phyloP scores from a whole-genome alignment of 768 basidiomycete species.

The Dioszegia crocea region DNA sequence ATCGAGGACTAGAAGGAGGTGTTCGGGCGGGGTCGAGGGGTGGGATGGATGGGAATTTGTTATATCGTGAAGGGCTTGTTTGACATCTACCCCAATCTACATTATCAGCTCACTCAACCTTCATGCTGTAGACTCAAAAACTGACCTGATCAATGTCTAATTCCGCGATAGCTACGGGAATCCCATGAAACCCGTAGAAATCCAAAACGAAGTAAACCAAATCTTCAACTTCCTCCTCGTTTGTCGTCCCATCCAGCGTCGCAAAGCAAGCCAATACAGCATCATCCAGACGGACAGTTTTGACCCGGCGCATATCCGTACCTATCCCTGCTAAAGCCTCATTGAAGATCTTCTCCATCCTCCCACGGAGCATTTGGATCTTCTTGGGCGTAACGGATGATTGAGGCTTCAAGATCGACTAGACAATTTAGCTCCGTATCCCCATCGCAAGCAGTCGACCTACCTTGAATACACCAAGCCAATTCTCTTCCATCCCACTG shows the following conservation, averaged over 20 bases:
- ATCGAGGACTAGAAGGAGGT: constrained; percentile 83
- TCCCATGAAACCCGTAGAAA: constrained; percentile 87
- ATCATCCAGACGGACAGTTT: constrained; percentile 58
- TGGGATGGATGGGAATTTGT: constrained; percentile 22
- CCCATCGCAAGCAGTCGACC: constrained; percentile 13
- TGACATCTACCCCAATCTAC: constrained; percentile 68
- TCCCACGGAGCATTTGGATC: constrained; percentile 60
- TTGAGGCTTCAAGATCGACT: constrained; percentile 46
- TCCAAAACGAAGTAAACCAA: constrained; percentile 89
- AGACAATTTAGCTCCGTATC: constrained; percentile 1
- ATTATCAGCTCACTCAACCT: background rate
- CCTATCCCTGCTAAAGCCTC: constrained; percentile 56
- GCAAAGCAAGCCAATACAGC: constrained; percentile 80
- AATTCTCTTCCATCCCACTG: constrained; percentile 85
- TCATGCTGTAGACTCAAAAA: background rate
- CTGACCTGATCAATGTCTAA: constrained; percentile 83
- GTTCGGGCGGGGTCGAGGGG: constrained; percentile 53
- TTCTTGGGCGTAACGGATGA: constrained; percentile 52
- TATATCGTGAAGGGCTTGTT: constrained; percentile 70
- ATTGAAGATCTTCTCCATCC: constrained; percentile 72
- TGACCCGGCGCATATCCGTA: constrained; percentile 60
- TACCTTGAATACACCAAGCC: constrained; percentile 97
- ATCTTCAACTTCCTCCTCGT: constrained; percentile 93
- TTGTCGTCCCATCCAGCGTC: constrained; percentile 70
- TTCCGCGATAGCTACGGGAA: constrained; percentile 81